Conservation (phyloP, 2,329 filamentous ascomycete genomes). For the Ciborinia camelliae region DNA sequence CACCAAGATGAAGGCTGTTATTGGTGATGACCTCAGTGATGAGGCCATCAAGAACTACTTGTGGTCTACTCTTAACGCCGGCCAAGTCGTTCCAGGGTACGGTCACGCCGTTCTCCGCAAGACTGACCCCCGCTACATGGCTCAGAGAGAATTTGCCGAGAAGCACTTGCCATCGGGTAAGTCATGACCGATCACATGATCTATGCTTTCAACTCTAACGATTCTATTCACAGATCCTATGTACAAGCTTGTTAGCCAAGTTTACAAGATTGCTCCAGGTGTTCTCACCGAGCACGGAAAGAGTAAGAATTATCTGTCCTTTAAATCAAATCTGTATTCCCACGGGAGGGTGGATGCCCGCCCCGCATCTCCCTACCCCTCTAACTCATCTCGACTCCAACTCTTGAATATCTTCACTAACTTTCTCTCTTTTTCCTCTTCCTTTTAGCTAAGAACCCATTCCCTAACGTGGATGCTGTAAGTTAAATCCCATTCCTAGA, state of each 20-base stretch:
- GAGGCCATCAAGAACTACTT: conserved; percentile 97
- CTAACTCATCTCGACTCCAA: background rate
- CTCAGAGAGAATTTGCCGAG: conserved; percentile 88
- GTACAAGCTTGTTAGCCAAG: conserved; percentile 99
- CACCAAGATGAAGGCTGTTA: conserved; percentile 93
- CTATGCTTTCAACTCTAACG: conserved; percentile 5
- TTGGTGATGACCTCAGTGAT: conserved; percentile 95
- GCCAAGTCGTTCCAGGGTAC: conserved; percentile 96
- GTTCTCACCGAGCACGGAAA: conserved; percentile 99
- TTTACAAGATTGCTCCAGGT: conserved; percentile 99
- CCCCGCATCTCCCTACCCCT: background rate
- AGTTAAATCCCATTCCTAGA: conserved; percentile 7
- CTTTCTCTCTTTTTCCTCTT: background rate
- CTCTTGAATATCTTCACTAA: background rate
- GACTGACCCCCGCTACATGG: conserved; percentile 98
- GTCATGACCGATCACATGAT: background rate
- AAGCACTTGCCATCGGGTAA: conserved; percentile 19
- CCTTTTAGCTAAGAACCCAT: conserved; percentile 66
- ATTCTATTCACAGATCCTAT: conserved; percentile 93
- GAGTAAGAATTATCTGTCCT: conserved; percentile 89
- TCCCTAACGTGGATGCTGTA: conserved; percentile 89
- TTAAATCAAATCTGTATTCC: background rate
- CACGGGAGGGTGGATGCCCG: background rate
- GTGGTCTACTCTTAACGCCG: conserved; percentile 92
- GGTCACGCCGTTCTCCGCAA: conserved; percentile 99